phyloP scores from a whole-genome alignment of 257 asterid species.

The Echites panduratus region DNA sequence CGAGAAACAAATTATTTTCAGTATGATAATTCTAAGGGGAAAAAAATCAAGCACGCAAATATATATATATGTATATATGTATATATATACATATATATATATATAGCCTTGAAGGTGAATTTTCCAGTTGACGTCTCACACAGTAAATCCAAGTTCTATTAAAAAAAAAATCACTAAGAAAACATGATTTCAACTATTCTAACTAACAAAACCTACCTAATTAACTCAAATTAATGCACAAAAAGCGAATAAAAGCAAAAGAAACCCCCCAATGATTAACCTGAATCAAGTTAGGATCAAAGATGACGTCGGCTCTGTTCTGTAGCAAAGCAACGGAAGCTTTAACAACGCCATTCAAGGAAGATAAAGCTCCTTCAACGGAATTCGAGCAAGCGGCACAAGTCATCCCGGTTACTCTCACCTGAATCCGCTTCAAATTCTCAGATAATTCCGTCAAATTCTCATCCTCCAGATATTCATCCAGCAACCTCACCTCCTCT shows the following conservation, averaged over 20 bases:
- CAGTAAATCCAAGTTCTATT: background rate
- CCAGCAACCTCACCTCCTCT: constrained; percentile 67
- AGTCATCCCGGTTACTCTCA: constrained; percentile 88
- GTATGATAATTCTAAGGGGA: background rate
- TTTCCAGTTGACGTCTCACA: background rate
- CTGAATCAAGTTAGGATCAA: constrained; percentile 64
- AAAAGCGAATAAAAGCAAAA: background rate
- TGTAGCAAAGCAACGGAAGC: constrained; percentile 95
- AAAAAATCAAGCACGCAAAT: background rate
- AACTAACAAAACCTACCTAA: background rate
- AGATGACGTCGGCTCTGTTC: constrained; percentile 79
- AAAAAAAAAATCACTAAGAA: background rate
- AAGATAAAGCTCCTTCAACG: constrained; percentile 74
- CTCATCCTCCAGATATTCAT: constrained; percentile 44
- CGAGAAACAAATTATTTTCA: background rate
- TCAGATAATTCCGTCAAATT: constrained; percentile 17
- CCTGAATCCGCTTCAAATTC: constrained; percentile 63
- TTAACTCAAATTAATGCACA: background rate
- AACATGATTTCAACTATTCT: background rate
- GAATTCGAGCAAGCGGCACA: constrained; percentile 97
- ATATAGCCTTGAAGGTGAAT: constrained; percentile 1
- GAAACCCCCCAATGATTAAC: constrained; percentile 25
- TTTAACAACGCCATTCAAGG: constrained; percentile 62
- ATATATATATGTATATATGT: no score
- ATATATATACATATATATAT: no score